Conservation (phyloP, 768 basidiomycete genomes). For the Auricularia sp. region DNA sequence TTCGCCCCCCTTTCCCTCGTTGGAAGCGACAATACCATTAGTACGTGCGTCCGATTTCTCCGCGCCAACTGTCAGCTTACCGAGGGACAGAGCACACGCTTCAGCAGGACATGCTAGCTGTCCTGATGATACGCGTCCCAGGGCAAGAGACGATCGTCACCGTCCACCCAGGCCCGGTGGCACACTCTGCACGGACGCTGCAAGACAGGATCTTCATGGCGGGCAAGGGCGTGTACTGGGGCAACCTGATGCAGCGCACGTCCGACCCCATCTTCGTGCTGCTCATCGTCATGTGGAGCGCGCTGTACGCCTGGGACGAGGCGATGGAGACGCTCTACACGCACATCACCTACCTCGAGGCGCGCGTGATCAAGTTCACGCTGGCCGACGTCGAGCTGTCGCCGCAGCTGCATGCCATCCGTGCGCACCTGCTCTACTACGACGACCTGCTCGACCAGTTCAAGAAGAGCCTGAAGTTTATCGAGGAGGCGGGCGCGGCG, state of each 20-base stretch:
- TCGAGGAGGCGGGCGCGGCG: slow-evolving; percentile 30
- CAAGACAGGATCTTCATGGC: slow-evolving; percentile 3
- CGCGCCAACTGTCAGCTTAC: background rate
- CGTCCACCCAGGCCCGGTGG: slow-evolving; percentile 2
- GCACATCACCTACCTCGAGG: slow-evolving; percentile 43
- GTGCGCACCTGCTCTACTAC: slow-evolving; percentile 50
- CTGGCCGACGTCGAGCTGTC: slow-evolving; percentile 30
- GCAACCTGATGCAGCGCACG: slow-evolving; percentile 20
- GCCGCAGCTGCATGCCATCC: slow-evolving; percentile 42
- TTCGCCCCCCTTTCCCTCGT: background rate
- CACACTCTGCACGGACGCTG: slow-evolving; percentile 1
- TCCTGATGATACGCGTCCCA: background rate
- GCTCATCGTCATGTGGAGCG: slow-evolving; percentile 45
- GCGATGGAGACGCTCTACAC: slow-evolving; percentile 39
- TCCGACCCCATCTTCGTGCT: slow-evolving; percentile 47
- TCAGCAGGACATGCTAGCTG: background rate
- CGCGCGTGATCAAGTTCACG: slow-evolving; percentile 28
- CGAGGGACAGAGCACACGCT: background rate
- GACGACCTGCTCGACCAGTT: slow-evolving; percentile 44
- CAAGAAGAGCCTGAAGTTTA: slow-evolving; percentile 37
- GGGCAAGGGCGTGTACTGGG: slow-evolving; percentile 29
- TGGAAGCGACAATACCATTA: background rate
- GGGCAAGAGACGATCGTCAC: background rate
- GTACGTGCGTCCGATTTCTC: background rate
- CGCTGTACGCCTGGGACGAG: slow-evolving; percentile 54